Conservation (phyloP, 1,139 yeast genomes). For the Yamadazyma spencermartinsiae region DNA sequence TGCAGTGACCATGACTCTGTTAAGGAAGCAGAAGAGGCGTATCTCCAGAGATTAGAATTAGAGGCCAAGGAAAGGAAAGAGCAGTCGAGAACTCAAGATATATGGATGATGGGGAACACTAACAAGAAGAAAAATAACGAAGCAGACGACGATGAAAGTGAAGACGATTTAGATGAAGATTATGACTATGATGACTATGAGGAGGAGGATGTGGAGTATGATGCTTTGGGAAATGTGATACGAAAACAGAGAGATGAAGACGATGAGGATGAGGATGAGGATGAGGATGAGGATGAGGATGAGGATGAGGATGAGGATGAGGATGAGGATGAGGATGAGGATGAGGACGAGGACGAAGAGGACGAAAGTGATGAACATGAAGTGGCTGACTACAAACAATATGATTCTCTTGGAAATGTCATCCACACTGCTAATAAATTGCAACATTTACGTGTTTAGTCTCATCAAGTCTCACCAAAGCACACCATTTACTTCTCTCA, state of each 20-base stretch:
- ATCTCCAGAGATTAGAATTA: slow-evolving; percentile 67
- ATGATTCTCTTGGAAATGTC: slow-evolving; percentile 17
- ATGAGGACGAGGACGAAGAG: slow-evolving; percentile 6
- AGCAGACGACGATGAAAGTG: slow-evolving; percentile 8
- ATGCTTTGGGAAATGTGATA: slow-evolving; percentile 17
- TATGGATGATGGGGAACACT: slow-evolving; percentile 80
- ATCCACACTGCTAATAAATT: slow-evolving; percentile 1
- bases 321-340: slow-evolving; percentile 2
- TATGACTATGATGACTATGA: slow-evolving; percentile 15
- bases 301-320: neutral
- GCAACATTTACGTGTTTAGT: neutral
- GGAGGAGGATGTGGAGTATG: slow-evolving; percentile 14
- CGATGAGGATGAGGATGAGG: slow-evolving; percentile 1
- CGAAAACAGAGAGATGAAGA: neutral
- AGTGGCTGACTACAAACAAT: slow-evolving; percentile 12
- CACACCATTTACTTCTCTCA: too few relatives aligned
- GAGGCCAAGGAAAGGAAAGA: slow-evolving; percentile 68
- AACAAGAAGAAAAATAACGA: slow-evolving; percentile 40
- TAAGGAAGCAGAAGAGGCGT: slow-evolving; percentile 68
- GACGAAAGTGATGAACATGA: slow-evolving; percentile 9
- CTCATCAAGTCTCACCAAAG: too few relatives aligned
- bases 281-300: slow-evolving; percentile 4
- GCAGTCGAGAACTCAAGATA: slow-evolving; percentile 54
- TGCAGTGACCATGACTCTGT: slow-evolving; percentile 85
- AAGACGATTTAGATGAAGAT: slow-evolving; percentile 15